A percentile compares a stretch with the other conserved stretches of the same genome.
These are phyloP conservation scores for Zoysia matrella DNA, from an alignment of 202 grass and related monocot species.

Conservation along the genomic window DNA sequence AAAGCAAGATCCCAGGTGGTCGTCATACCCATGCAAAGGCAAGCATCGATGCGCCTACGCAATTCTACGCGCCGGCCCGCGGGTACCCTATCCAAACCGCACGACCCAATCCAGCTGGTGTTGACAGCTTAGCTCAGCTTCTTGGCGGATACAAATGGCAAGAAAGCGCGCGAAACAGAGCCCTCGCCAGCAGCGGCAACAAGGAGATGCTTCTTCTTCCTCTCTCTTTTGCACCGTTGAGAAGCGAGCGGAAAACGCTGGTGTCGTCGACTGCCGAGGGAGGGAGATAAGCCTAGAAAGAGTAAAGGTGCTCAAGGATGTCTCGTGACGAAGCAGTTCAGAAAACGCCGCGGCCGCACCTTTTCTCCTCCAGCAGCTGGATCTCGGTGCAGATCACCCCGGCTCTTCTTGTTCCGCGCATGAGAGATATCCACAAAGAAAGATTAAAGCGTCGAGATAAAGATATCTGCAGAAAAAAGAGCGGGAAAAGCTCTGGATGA, in stretches of 20 bases:
- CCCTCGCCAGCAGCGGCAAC: not conserved
- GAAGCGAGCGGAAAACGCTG: not conserved
- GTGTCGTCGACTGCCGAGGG: conserved; percentile 5
- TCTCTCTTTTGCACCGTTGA: not conserved
- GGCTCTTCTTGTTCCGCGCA: not conserved
- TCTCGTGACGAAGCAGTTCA: conserved; percentile 82
- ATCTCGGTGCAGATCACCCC: not conserved
- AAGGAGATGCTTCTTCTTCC: not conserved
- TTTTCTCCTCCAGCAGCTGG: conserved; percentile 30
- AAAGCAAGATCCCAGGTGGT: conserved; percentile 4
- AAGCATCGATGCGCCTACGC: not conserved
- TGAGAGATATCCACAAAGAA: conserved; percentile 26
- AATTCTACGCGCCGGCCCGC: no score
- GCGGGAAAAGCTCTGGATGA: not conserved
- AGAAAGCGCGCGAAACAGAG: conserved; percentile 4
- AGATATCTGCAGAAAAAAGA: conserved; percentile 10
- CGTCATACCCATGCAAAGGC: conserved; percentile 1
- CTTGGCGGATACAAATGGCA: conserved; percentile 33
- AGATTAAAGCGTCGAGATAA: conserved; percentile 5
- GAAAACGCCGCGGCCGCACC: conserved; percentile 38
- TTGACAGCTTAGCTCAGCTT: no score
- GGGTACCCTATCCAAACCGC: no score
- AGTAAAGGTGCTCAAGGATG: conserved; percentile 75
- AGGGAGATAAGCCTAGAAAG: conserved; percentile 35
- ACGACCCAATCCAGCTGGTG: not conserved